Percentiles rank a stretch among this genome's conserved stretches.
phyloP scores from a whole-genome alignment of 345 rosid genomes.

The Streptanthus diversifolius region DNA sequence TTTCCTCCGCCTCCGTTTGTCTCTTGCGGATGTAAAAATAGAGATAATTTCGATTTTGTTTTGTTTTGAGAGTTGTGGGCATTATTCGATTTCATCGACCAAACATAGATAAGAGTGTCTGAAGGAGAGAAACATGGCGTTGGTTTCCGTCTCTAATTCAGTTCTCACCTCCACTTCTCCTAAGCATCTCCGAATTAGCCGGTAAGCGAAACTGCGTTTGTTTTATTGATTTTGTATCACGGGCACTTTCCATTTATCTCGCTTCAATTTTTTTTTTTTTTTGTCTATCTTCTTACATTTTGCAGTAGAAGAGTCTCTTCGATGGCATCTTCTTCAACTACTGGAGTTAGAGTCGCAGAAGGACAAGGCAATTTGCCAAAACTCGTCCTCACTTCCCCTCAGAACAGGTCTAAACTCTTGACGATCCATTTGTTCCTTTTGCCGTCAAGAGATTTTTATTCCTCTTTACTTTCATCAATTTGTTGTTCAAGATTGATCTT shows the following conservation, averaged over 20 bases:
- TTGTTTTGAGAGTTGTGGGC: neutral
- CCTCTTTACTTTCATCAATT: neutral
- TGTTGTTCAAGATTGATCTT: neutral
- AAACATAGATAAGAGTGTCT: slow-evolving; percentile 19
- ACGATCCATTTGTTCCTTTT: neutral
- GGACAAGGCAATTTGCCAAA: slow-evolving; percentile 88
- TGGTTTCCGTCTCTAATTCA: slow-evolving; percentile 46
- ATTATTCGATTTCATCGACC: neutral
- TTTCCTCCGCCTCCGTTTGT: neutral
- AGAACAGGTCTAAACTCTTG: slow-evolving; percentile 48
- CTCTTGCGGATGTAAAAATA: neutral
- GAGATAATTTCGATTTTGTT: neutral
- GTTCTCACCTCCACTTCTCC: slow-evolving; percentile 40
- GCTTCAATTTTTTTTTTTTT: too few relatives aligned
- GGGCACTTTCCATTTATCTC: neutral
- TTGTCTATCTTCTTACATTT: neutral
- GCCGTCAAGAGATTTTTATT: too few relatives aligned
- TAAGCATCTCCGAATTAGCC: slow-evolving; percentile 42
- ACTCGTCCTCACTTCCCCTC: slow-evolving; percentile 69
- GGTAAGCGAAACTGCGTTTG: slow-evolving; percentile 35
- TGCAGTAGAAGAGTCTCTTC: slow-evolving; percentile 47
- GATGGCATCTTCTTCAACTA: slow-evolving; percentile 55
- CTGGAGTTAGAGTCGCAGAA: slow-evolving; percentile 64
- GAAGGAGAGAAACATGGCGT: slow-evolving; percentile 47
- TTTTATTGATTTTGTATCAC: neutral